Conservation (phyloP, 805 yeast species). For the Dipodascus albidus region DNA sequence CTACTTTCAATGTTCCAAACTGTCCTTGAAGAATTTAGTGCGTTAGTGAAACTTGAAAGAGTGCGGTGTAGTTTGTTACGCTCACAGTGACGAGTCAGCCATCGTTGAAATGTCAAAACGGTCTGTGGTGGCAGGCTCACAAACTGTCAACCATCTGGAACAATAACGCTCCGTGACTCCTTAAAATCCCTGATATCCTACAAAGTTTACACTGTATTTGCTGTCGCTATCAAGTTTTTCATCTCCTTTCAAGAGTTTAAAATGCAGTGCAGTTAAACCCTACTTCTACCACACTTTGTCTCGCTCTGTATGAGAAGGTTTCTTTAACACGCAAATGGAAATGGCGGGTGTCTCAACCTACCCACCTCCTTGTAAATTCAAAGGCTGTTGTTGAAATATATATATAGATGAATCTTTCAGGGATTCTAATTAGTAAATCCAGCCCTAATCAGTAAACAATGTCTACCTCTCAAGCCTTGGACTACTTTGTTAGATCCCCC, state of each 20-base stretch:
- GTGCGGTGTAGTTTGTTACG: background rate
- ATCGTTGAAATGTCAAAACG: background rate
- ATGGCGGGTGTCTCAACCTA: background rate
- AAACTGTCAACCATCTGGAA: background rate
- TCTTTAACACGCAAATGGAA: background rate
- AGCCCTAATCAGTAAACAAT: conserved; percentile 6
- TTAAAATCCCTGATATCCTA: too few species aligned
- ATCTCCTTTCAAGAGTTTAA: background rate
- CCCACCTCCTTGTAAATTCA: background rate
- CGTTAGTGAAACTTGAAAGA: too few species aligned
- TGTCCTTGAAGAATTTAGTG: too few species aligned
- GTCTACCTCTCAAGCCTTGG: conserved; percentile 28
- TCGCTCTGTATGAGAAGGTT: background rate
- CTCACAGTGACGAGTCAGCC: background rate
- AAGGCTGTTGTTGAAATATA: background rate
- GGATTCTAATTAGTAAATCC: background rate
- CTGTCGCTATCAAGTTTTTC: background rate
- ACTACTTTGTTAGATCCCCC: conserved; percentile 30
- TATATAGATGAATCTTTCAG: background rate
- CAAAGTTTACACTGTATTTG: too few species aligned
- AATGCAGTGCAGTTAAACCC: background rate
- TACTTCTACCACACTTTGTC: background rate
- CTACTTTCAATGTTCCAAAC: background rate
- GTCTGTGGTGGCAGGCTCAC: background rate
- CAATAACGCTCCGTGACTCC: too few species aligned